phyloP scores from a whole-genome alignment of 139 green algal genomes.

The Chlamydomonas sphaeroides region DNA sequence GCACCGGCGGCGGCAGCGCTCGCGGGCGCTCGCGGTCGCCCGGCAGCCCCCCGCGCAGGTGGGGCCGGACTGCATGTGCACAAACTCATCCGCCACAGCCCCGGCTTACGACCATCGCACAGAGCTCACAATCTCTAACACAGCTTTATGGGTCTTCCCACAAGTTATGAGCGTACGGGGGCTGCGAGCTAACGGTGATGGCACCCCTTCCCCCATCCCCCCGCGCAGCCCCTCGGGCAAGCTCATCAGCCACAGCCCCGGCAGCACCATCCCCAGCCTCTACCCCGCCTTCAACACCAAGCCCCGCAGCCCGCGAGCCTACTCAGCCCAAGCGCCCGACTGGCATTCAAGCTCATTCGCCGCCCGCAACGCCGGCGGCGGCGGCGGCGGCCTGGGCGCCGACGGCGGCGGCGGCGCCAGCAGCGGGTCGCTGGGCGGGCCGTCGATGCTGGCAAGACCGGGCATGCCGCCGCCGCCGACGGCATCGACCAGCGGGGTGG shows the following conservation, averaged over 20 bases:
- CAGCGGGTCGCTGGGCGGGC: not conserved
- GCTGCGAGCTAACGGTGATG: too few species aligned
- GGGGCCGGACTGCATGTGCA: too few species aligned
- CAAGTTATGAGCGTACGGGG: too few species aligned
- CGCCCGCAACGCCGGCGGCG: not conserved
- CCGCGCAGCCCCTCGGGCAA: slow-evolving; percentile 17
- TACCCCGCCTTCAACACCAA: slow-evolving; percentile 28
- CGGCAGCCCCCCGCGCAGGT: not conserved
- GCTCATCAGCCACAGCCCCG: slow-evolving; percentile 24
- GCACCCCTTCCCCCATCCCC: not conserved
- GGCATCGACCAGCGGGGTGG: too few species aligned
- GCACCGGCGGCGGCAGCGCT: too few species aligned
- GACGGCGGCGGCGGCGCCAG: not conserved
- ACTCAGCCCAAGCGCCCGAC: not conserved
- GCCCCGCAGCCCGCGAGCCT: not conserved
- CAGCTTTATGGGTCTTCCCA: too few species aligned
- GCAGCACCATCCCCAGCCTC: slow-evolving; percentile 14
- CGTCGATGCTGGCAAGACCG: not conserved
- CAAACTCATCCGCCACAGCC: too few species aligned
- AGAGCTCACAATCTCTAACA: too few species aligned
- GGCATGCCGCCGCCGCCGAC: too few species aligned
- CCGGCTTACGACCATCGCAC: too few species aligned
- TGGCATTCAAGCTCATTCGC: not conserved
- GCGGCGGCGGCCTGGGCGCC: too few species aligned
- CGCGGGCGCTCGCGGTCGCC: too few species aligned